A percentile compares a stretch with the other conserved stretches of the same genome.
Evolutionary conservation across 495 filamentous ascomycete genomes (phyloP).

Genomic region (Hypoxylon intermedium): DNA sequence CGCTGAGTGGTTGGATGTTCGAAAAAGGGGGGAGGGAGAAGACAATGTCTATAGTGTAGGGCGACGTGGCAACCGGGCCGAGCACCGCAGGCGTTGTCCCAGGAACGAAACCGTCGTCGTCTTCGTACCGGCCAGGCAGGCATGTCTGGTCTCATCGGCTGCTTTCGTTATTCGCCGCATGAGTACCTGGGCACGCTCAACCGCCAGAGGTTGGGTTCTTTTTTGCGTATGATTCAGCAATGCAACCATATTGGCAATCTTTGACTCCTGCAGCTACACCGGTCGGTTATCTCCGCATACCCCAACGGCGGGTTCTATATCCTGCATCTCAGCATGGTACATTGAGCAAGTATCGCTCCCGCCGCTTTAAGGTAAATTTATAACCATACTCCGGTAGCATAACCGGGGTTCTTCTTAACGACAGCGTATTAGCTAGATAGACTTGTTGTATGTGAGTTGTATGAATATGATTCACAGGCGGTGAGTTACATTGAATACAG

Average conservation of each 20-base stretch:
- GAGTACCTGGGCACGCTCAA: neutral
- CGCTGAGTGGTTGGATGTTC: too few species aligned
- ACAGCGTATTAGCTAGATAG: too few species aligned
- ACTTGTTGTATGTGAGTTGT: too few species aligned
- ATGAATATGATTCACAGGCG: too few species aligned
- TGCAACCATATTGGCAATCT: neutral
- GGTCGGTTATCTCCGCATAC: constrained; percentile 1
- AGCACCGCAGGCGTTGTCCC: neutral
- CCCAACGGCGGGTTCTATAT: neutral
- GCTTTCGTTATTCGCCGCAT: neutral
- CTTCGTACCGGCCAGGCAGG: neutral
- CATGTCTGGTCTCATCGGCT: constrained; percentile 4
- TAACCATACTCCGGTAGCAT: neutral
- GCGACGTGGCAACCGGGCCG: constrained; percentile 1
- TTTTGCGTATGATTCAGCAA: neutral
- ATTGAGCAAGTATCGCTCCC: neutral
- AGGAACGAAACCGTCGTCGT: too few species aligned
- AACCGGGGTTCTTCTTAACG: too few species aligned
- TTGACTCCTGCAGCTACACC: constrained; percentile 1
- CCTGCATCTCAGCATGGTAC: neutral
- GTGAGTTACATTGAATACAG: too few species aligned
- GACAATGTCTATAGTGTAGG: neutral
- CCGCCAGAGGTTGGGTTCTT: neutral
- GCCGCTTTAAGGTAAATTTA: neutral
- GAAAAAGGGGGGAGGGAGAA: neutral